Percentiles rank a stretch among this genome's conserved stretches.
These are phyloP conservation scores for Aegilops tauschii DNA, from an alignment of 176 grass and related monocot species.

Conservation along the genomic window DNA sequence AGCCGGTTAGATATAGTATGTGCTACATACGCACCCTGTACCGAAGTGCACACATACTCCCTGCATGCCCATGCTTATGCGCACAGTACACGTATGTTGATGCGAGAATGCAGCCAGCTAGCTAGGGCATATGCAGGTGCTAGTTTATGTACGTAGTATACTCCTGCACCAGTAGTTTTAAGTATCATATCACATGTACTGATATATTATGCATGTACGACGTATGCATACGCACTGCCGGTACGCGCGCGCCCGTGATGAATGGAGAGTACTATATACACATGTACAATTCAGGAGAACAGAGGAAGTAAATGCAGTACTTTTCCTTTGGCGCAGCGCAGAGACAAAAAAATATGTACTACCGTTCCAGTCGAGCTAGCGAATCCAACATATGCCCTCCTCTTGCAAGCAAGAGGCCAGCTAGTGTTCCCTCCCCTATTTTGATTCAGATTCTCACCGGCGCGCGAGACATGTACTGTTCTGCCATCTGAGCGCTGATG, in stretches of 20 bases:
- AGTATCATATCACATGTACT: constrained; percentile 40
- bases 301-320: constrained; percentile 29
- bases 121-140: neutral
- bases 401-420: constrained; percentile 29
- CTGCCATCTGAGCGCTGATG: neutral
- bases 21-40: neutral
- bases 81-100: neutral
- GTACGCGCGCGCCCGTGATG: neutral
- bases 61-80: neutral
- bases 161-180: neutral
- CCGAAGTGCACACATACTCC: neutral
- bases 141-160: neutral
- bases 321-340: constrained; percentile 23
- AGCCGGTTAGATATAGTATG: neutral
- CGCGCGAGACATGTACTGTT: constrained; percentile 10
- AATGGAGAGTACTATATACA: constrained; percentile 3
- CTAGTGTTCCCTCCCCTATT: constrained; percentile 7
- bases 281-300: neutral
- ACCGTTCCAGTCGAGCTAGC: neutral
- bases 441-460: constrained; percentile 33
- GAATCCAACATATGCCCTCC: constrained; percentile 38
- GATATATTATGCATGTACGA: neutral
- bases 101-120: constrained; percentile 1
- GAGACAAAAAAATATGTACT: constrained; percentile 54
- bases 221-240: neutral